These are phyloP conservation scores for Colletotrichum sp. DNA, from an alignment of 2,329 filamentous ascomycete species.

Conservation along the genomic window DNA sequence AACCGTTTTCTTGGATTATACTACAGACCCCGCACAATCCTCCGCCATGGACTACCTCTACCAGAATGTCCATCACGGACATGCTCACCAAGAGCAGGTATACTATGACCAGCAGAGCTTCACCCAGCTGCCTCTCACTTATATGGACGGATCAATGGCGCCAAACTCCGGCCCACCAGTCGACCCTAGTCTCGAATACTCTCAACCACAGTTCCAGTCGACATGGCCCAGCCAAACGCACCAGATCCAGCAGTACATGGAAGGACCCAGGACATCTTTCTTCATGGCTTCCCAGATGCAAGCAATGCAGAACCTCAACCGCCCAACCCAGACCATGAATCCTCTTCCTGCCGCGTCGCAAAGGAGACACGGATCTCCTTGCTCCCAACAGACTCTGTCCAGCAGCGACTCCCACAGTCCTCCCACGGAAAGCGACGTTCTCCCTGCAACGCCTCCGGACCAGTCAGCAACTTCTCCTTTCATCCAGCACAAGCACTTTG, in stretches of 20 bases:
- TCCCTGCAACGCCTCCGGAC: slow-evolving; percentile 43
- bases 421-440: slow-evolving; percentile 42
- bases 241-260: slow-evolving; percentile 14
- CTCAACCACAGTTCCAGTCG: not conserved
- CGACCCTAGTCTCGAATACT: slow-evolving; percentile 7
- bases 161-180: not conserved
- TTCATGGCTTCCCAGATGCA: slow-evolving; percentile 9
- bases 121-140: not conserved
- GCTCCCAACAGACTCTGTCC: slow-evolving; percentile 41
- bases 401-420: slow-evolving; percentile 43
- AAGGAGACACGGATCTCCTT: slow-evolving; percentile 37
- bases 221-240: slow-evolving; percentile 3
- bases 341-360: slow-evolving; percentile 26
- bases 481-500: slow-evolving; percentile 20
- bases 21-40: not conserved
- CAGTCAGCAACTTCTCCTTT: slow-evolving; percentile 34
- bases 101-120: slow-evolving; percentile 5
- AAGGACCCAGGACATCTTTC: slow-evolving; percentile 18
- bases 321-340: slow-evolving; percentile 9
- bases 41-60: not conserved
- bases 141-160: not conserved
- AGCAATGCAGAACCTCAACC: not conserved
- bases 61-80: not conserved
- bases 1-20: not conserved
- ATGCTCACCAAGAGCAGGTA: not conserved